Evolutionary conservation across 371 early-diverging fungal genomes (phyloP).

Genomic region (Vairimorpha necatrix): DNA sequence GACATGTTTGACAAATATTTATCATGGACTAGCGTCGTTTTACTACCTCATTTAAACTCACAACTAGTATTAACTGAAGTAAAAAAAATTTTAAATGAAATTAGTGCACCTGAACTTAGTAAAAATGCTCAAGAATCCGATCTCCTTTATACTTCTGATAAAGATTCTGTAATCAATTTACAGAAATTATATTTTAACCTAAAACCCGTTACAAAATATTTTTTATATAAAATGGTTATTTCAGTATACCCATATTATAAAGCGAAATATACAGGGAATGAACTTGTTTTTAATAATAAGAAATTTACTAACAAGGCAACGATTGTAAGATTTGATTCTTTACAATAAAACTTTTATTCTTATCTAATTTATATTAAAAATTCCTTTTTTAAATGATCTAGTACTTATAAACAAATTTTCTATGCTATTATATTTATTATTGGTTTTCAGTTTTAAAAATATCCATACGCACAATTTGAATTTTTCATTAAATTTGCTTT

Average conservation of each 20-base stretch:
- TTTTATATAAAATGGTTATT: neutral
- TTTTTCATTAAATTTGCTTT: too few relatives aligned
- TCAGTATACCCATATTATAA: conserved; percentile 2
- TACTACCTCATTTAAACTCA: conserved; percentile 62
- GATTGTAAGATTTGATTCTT: neutral
- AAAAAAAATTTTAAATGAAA: conserved; percentile 4
- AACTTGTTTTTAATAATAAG: neutral
- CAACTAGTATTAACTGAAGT: conserved; percentile 36
- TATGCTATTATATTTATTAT: too few relatives aligned
- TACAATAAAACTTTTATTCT: neutral
- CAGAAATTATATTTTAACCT: conserved; percentile 47
- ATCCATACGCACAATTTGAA: too few relatives aligned
- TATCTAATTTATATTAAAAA: too few relatives aligned
- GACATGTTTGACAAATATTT: conserved; percentile 94
- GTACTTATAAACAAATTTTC: too few relatives aligned
- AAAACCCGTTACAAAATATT: neutral
- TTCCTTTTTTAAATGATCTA: too few relatives aligned
- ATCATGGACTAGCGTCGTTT: conserved; percentile 79
- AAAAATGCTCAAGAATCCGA: conserved; percentile 50
- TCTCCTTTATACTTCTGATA: conserved; percentile 29
- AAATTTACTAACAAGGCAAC: neutral
- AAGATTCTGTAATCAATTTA: conserved; percentile 16
- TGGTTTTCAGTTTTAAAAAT: too few relatives aligned
- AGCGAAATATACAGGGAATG: neutral
- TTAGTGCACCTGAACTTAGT: conserved; percentile 39